phyloP scores from a whole-genome alignment of 2,329 filamentous ascomycete genomes.

The Dothistroma septosporum region DNA sequence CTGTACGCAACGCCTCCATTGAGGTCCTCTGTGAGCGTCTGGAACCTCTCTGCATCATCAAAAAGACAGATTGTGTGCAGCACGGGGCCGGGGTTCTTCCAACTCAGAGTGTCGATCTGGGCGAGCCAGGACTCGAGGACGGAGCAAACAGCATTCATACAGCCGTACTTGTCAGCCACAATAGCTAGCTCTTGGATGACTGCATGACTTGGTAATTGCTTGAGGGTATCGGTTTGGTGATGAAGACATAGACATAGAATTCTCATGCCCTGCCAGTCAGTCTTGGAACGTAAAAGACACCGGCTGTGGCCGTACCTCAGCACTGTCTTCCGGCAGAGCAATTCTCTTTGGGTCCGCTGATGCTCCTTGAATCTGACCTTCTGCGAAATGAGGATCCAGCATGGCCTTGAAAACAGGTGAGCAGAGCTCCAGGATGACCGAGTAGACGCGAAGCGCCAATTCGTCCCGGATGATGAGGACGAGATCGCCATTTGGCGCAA shows the following conservation, averaged over 20 bases:
- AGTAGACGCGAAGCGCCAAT: neutral
- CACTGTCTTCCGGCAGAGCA: neutral
- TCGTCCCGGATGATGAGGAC: constrained; percentile 5
- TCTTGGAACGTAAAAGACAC: neutral
- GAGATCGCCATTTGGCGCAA: constrained; percentile 14
- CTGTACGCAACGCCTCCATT: too few relatives aligned
- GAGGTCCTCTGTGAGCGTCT: too few relatives aligned
- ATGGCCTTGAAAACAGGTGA: constrained; percentile 16
- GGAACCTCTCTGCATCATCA: too few relatives aligned
- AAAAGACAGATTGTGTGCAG: too few relatives aligned
- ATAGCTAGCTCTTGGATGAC: neutral
- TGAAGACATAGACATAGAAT: too few relatives aligned
- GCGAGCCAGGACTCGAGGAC: too few relatives aligned
- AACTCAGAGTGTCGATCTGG: too few relatives aligned
- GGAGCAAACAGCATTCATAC: neutral
- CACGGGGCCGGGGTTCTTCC: too few relatives aligned
- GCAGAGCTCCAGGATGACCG: constrained; percentile 1
- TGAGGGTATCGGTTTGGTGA: too few relatives aligned
- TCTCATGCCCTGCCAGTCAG: neutral
- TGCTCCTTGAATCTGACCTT: neutral
- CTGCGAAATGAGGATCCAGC: constrained; percentile 10
- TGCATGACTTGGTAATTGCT: too few relatives aligned
- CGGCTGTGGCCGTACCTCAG: neutral
- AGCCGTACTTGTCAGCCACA: constrained; percentile 7
- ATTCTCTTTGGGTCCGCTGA: neutral